phyloP scores from a whole-genome alignment of 805 yeast species.

The Candida morakotiae region DNA sequence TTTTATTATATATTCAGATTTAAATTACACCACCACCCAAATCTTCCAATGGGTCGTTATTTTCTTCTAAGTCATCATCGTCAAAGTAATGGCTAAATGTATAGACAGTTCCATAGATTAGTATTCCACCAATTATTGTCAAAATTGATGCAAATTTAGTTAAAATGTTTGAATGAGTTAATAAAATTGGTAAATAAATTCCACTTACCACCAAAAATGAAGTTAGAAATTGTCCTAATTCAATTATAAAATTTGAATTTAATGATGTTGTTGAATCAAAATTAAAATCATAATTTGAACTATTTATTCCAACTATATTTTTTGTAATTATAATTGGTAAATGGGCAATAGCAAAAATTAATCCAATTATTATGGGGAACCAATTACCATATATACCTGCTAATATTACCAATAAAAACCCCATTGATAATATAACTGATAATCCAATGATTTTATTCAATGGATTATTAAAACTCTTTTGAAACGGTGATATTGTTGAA shows the following conservation, averaged over 20 bases:
- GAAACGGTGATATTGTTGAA: conserved; percentile 15
- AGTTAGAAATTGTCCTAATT: conserved; percentile 74
- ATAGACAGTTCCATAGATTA: conserved; percentile 80
- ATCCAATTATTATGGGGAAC: conserved; percentile 74
- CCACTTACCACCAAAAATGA: conserved; percentile 78
- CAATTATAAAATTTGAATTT: conserved; percentile 47
- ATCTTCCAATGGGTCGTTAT: conserved; percentile 18
- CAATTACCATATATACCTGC: conserved; percentile 88
- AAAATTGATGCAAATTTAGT: conserved; percentile 67
- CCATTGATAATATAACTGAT: conserved; percentile 77
- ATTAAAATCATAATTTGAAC: conserved; percentile 40
- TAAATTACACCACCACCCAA: conserved; percentile 23
- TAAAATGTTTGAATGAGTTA: conserved; percentile 72
- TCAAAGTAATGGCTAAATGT: conserved; percentile 79
- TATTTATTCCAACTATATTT: conserved; percentile 18
- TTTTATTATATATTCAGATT: background rate
- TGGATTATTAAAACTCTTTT: conserved; percentile 56
- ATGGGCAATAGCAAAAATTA: conserved; percentile 39
- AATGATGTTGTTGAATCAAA: conserved; percentile 33
- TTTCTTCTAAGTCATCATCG: conserved; percentile 23
- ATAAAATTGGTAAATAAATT: conserved; percentile 63
- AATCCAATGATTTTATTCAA: conserved; percentile 74
- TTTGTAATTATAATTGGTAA: conserved; percentile 33
- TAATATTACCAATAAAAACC: conserved; percentile 81
- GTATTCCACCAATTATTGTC: conserved; percentile 79